phyloP scores from a whole-genome alignment of 208 protist genomes.

The Sergeia podlipaevii region DNA sequence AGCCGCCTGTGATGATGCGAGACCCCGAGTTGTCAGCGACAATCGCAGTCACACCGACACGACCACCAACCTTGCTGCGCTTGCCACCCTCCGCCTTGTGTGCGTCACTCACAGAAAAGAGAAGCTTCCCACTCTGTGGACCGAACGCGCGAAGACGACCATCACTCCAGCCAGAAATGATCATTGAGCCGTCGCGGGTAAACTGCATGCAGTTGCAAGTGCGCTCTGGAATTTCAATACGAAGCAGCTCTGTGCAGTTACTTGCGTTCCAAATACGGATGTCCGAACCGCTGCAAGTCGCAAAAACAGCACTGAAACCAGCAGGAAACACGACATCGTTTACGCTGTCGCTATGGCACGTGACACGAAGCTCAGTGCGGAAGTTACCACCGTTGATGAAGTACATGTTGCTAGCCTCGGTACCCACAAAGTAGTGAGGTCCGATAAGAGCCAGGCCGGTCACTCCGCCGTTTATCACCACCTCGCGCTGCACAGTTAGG shows the following conservation, averaged over 20 bases:
- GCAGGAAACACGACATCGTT: slow-evolving; percentile 92
- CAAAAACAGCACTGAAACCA: slow-evolving; percentile 94
- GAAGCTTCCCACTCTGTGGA: slow-evolving; percentile 93
- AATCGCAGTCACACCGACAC: slow-evolving; percentile 90
- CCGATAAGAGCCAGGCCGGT: slow-evolving; percentile 77
- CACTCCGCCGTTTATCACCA: slow-evolving; percentile 79
- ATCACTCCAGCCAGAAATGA: slow-evolving; percentile 94
- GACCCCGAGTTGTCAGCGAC: slow-evolving; percentile 59
- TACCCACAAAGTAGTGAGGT: slow-evolving; percentile 89
- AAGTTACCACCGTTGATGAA: slow-evolving; percentile 89
- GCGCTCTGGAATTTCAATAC: slow-evolving; percentile 91
- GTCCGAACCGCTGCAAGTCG: slow-evolving; percentile 90
- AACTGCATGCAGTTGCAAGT: slow-evolving; percentile 93
- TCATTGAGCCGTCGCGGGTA: slow-evolving; percentile 88
- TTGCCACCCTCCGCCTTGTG: slow-evolving; percentile 89
- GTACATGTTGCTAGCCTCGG: slow-evolving; percentile 89
- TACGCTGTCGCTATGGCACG: slow-evolving; percentile 92
- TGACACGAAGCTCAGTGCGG: slow-evolving; percentile 84
- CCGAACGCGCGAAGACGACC: slow-evolving; percentile 95
- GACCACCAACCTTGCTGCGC: slow-evolving; percentile 36
- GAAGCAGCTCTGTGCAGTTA: slow-evolving; percentile 90
- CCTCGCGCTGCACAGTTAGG: slow-evolving; percentile 70
- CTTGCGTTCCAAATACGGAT: slow-evolving; percentile 95
- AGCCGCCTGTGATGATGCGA: slow-evolving; percentile 89
- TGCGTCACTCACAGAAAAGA: slow-evolving; percentile 96